These are phyloP conservation scores for Penicillium taxi DNA, from an alignment of 495 filamentous ascomycete species.

Conservation along the genomic window DNA sequence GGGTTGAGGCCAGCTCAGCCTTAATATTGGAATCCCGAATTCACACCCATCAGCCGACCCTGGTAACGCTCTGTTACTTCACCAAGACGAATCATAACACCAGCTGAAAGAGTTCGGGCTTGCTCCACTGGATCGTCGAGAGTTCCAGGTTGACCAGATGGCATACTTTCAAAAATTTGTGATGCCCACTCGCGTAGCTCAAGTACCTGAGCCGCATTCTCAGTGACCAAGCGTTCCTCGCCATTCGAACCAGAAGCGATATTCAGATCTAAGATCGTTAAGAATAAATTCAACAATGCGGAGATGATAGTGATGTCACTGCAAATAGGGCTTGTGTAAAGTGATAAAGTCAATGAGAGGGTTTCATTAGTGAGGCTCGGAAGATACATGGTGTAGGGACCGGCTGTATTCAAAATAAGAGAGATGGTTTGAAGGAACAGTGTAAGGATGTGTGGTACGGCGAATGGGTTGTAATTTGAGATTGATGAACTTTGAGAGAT, in stretches of 20 bases:
- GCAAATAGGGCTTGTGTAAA: constrained; percentile 35
- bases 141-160: constrained; percentile 39
- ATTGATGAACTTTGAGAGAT: constrained; percentile 21
- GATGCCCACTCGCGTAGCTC: constrained; percentile 42
- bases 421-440: constrained; percentile 47
- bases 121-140: constrained; percentile 33
- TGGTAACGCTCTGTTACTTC: constrained; percentile 80
- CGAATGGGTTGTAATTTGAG: constrained; percentile 33
- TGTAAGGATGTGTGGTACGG: constrained; percentile 38
- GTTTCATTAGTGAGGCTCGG: constrained; percentile 39
- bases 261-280: constrained; percentile 82
- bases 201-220: constrained; percentile 32
- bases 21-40: constrained; percentile 41
- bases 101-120: constrained; percentile 59
- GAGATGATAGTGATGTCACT: constrained; percentile 58
- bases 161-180: constrained; percentile 53
- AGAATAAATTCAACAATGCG: constrained; percentile 67
- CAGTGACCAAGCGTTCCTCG: constrained; percentile 58
- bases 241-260: constrained; percentile 45
- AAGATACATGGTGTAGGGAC: constrained; percentile 38
- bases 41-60: constrained; percentile 47
- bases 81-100: constrained; percentile 65
- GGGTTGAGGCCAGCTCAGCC: too few relatives aligned
- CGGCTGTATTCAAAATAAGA: constrained; percentile 42
- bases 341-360: constrained; percentile 36